Percentiles rank a stretch among this genome's conserved stretches.
Conservation (phyloP, 2,329 filamentous ascomycete species). For the Fusarium dimerum region DNA sequence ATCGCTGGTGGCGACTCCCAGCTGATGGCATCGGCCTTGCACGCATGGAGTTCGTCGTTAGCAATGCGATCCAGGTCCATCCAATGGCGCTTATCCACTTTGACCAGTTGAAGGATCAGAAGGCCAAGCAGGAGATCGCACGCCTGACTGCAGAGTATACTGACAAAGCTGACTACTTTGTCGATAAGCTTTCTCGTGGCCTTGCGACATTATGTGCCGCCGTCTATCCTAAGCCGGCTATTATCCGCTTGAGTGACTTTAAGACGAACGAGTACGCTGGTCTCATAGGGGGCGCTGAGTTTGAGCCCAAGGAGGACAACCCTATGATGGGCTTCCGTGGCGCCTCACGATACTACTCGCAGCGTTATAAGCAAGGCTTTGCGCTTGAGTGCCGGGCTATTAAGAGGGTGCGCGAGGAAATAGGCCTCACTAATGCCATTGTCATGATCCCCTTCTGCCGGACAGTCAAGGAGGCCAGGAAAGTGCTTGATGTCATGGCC, state of each 20-base stretch:
- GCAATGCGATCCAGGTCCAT: slow-evolving; percentile 38
- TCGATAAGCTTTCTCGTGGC: slow-evolving; percentile 38
- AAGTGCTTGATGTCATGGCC: slow-evolving; percentile 37
- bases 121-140: slow-evolving; percentile 28
- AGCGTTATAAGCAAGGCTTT: slow-evolving; percentile 40
- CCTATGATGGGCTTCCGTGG: slow-evolving; percentile 44
- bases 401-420: slow-evolving; percentile 37
- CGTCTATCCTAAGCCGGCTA: slow-evolving; percentile 39
- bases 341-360: slow-evolving; percentile 43
- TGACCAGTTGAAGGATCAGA: slow-evolving; percentile 31
- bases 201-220: slow-evolving; percentile 39
- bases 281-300: slow-evolving; percentile 40
- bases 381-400: slow-evolving; percentile 41
- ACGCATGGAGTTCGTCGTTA: slow-evolving; percentile 43
- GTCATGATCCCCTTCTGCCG: slow-evolving; percentile 43
- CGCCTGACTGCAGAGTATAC: slow-evolving; percentile 33
- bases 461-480: slow-evolving; percentile 36
- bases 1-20: slow-evolving; percentile 42
- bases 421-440: slow-evolving; percentile 39
- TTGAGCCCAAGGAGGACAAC: slow-evolving; percentile 41
- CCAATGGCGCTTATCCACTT: slow-evolving; percentile 39
- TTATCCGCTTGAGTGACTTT: slow-evolving; percentile 42
- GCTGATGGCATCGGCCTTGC: slow-evolving; percentile 41
- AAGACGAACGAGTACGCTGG: slow-evolving; percentile 43
- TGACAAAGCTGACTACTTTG: slow-evolving; percentile 39